Evolutionary conservation across 2,329 filamentous ascomycete species (phyloP), one percentile per base, ranked within the genome.

Genomic region (Ophiognomonia clavigignenti-juglandacearum): DNA sequence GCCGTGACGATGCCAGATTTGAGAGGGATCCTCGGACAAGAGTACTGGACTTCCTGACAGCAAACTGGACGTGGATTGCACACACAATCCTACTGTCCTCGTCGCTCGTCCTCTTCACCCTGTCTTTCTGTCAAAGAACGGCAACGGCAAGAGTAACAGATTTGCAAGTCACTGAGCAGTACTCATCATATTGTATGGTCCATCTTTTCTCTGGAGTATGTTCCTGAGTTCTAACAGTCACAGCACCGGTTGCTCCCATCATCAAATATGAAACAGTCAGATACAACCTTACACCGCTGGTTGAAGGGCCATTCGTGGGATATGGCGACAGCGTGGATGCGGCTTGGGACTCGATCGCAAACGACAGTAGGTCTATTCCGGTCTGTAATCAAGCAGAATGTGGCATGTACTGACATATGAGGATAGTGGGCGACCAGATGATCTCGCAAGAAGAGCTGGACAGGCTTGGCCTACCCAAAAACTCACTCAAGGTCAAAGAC

Each of bases 401-500:
- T 8, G 5, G 39, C 48, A 14, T 35, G 22, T 16, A 20, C 42
- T 52, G 20, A 11, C 1, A 6, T 5, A 22, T 20, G 3, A 34
- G 8, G 18, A 45, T 45, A 78, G 77, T 83, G 22, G 78, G 78
- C 31, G 78, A 83, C 57, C 77, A 78, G 55, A 79, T 80, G 72
- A 75, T 83, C 43, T 73, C 73, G 1, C 64, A 69, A 19, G 64
- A 70, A 6, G 77, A 82, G 55, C 71, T 81, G 23, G 61, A 70
- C 34, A 71, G 70, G 19, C 70, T 83, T 1, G 71, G 72, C 4
- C 64, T 74, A 4, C 74, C 79, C 52, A 73, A 74, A 2, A 63
- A 71, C 19, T 76, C 75, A 1, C 65, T 82, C n/a, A 74, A 72
- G 55, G 73, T 80, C 52, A 75, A 71, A 9, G 67, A 82, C 53